A percentile compares a stretch with the other conserved stretches of the same genome.
phyloP scores from a whole-genome alignment of 305 asterid species.

The Fraxinus platypoda region DNA sequence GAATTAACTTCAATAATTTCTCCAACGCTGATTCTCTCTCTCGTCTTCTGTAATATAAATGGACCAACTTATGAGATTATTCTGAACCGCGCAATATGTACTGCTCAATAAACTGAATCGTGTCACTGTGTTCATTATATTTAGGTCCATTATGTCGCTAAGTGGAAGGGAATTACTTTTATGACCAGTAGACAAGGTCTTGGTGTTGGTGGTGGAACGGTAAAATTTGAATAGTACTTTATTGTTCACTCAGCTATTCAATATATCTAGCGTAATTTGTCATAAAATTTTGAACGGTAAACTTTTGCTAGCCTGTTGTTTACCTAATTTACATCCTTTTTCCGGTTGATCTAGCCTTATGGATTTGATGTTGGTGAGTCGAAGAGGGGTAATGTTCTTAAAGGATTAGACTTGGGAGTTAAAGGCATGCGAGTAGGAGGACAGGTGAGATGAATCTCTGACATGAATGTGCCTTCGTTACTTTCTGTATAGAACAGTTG shows the following conservation, averaged over 20 bases:
- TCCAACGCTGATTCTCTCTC: too few species aligned
- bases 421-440: slow-evolving; percentile 97
- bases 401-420: slow-evolving; percentile 93
- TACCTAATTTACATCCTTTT: slow-evolving; percentile 5
- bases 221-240: slow-evolving; percentile 29
- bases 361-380: slow-evolving; percentile 96
- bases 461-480: background rate
- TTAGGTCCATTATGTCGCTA: slow-evolving; percentile 93
- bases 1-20: background rate
- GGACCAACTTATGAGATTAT: background rate
- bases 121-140: slow-evolving; percentile 19
- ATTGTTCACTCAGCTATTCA: background rate
- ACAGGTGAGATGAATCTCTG: slow-evolving; percentile 54
- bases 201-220: slow-evolving; percentile 98
- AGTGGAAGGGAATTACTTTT: slow-evolving; percentile 87
- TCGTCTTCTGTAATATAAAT: background rate
- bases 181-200: slow-evolving; percentile 97
- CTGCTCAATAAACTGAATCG: background rate
- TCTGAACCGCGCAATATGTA: background rate
- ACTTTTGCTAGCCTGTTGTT: too few species aligned
- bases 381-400: slow-evolving; percentile 78
- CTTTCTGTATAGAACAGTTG: background rate
- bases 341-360: slow-evolving; percentile 60
- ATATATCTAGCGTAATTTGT: background rate
- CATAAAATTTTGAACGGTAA: background rate